These are phyloP conservation scores for Mycena epipterygia DNA, from an alignment of 768 basidiomycete species.

Conservation along the genomic window DNA sequence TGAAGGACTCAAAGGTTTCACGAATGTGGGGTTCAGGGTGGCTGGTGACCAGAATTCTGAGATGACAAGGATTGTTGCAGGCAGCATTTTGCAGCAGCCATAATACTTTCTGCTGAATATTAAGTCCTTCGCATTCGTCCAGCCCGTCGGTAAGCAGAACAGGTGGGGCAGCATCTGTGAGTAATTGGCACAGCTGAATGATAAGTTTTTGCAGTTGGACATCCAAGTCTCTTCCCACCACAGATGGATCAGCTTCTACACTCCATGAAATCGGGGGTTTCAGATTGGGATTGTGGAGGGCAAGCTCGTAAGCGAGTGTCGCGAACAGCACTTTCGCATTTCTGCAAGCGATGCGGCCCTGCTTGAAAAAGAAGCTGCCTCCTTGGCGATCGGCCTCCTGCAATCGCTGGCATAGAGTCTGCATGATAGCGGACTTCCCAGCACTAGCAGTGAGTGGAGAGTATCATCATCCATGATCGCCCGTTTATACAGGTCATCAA, in stretches of 20 bases:
- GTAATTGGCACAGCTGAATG: neutral
- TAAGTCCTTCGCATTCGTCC: neutral
- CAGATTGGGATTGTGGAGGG: neutral
- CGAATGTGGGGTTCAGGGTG: constrained; percentile 3
- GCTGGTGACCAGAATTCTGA: constrained; percentile 3
- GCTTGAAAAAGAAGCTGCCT: neutral
- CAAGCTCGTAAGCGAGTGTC: neutral
- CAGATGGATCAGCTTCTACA: neutral
- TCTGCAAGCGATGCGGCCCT: no score
- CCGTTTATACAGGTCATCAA: neutral
- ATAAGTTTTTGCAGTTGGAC: neutral
- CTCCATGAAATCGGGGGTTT: neutral
- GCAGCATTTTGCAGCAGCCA: neutral
- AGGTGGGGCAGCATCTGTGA: neutral
- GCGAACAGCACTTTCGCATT: no score
- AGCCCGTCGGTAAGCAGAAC: neutral
- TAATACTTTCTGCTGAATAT: neutral
- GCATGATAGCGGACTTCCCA: neutral
- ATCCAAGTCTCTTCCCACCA: neutral
- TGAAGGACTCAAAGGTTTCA: neutral
- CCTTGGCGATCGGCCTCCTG: neutral
- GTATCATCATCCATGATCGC: neutral
- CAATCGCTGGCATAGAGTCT: neutral
- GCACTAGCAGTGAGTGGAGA: neutral
- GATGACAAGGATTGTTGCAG: neutral